Evolutionary conservation across 805 yeast genomes (phyloP), one percentile per base, ranked within the genome.

Genomic region (Candida hungchunana): DNA sequence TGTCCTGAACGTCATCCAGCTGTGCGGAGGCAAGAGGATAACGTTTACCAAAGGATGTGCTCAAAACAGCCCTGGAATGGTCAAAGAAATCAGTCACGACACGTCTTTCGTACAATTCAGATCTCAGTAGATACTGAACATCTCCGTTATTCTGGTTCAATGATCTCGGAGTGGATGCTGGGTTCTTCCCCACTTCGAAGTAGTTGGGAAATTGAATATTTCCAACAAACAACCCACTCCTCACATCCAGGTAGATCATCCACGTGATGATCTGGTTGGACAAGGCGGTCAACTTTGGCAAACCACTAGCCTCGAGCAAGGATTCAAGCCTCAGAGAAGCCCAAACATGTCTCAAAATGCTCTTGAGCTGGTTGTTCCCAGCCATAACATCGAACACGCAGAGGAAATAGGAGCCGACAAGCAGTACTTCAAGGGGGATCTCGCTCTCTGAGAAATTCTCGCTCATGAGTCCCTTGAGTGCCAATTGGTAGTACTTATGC

Each of bases 141-240:
- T 36, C 40, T 4, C 15, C 26, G 15, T 33, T 26, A 8, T 24
- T 17, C 32, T 29, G n/a, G 7, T 29, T 26, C 5, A 20, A 19
- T 12, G 20, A 21, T 7, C 16, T 16, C 5, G 21, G 13, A n/a
- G 31, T 14, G 16, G 29, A n/a, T n/a, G 10, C 12, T 13, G 19
- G 4, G 4, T 10, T 15, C 19, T 25, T n/a, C 6, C 26, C 31
- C 14, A 36, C 14, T 17, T 31, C 36, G 5, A 36, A 12, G 16
- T 36, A 32, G 32, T 32, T 32, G 5, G 40, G 40, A 19, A 32
- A 37, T n/a, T 36, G 40, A 14, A 32, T 36, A 15, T 36, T 36
- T 6, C 40, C 40, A 6, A 36, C 32, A 28, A 36, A 36, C 26
- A 36, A 20, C 3, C 36, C 29, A 17, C 32, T 23, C 24, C 40